Base-by-base conservation (phyloP, 2,329 filamentous ascomycete species). In the Pseudogymnoascus destructans region DNA sequence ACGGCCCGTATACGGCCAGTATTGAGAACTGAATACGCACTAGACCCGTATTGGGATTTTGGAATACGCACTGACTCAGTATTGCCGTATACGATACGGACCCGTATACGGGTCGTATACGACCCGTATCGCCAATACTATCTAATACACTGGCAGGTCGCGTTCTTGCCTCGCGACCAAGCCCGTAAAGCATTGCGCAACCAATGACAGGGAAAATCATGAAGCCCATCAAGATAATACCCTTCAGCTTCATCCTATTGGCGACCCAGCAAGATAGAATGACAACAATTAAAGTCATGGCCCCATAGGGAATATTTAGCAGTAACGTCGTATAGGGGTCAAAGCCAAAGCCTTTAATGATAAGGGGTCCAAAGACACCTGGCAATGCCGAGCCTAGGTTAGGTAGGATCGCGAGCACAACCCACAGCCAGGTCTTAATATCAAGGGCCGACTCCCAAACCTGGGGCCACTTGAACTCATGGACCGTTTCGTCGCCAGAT, bases 121-220 rank as follows among this genome's bases (percentile, higher is more conserved):
- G n/a, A n/a, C n/a, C n/a, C n/a, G n/a, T n/a, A n/a, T n/a, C n/a
- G n/a, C n/a, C n/a, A n/a, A n/a, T n/a, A n/a, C n/a, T n/a, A n/a
- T n/a, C n/a, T n/a, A n/a, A n/a, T n/a, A n/a, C n/a, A n/a, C n/a
- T n/a, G n/a, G 74, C 70, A 0, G 75, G 73, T 49, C 74, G 72
- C n/a, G 75, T 68, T 0, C 70, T 67, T 30, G 75, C 69, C 0
- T 71, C 67, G 32, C 75, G 72, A 25, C 77, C 72, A 0, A 84
- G 69, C 0, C 75, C 73, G 61, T 82, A 82, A 0, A 85, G 71
- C 61, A 86, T 72, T 7, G 77, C 71, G 0, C 79, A 71, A 0
- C 84, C 85, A 0, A 76, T 76, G 7, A 87, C 74, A 1, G 86
- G 81, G 0, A 80, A 82, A 0, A 82, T 63, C 59, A 82, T 73